Conservation (phyloP, 176 grass and related monocot genomes). For the Carex myosuroides region DNA sequence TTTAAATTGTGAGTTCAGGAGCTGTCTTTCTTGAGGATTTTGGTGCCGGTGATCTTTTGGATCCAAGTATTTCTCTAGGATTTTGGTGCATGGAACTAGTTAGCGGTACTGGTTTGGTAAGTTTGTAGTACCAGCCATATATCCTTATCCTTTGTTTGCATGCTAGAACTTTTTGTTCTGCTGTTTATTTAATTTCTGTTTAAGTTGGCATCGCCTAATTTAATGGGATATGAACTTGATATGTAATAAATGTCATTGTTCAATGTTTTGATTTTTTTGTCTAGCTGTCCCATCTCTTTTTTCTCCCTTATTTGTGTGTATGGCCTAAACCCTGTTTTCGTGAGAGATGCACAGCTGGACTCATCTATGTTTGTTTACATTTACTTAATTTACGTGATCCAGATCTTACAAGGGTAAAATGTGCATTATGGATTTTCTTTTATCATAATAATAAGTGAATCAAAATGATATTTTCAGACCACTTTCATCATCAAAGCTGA, state of each 20-base stretch:
- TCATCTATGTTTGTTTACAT: not conserved
- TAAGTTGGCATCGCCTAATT: not conserved
- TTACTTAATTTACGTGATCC: not conserved
- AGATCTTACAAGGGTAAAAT: not conserved
- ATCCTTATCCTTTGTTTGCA: not conserved
- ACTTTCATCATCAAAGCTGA: slow-evolving; percentile 62
- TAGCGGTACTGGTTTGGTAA: not conserved
- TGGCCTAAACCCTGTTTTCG: not conserved
- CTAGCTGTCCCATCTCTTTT: not conserved
- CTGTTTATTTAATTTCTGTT: not conserved
- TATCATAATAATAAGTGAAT: not conserved
- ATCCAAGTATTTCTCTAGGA: not conserved
- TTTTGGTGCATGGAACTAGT: not conserved
- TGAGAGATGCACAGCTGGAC: not conserved
- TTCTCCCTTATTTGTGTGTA: not conserved
- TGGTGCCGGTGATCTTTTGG: not conserved
- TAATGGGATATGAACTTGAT: not conserved
- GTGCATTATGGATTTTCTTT: not conserved
- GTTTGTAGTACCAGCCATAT: not conserved
- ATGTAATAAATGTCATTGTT: not conserved
- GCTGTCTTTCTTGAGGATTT: not conserved
- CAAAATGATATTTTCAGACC: slow-evolving; percentile 12
- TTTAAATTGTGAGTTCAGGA: not conserved
- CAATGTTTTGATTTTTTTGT: not conserved
- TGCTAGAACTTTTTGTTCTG: not conserved